These are phyloP conservation scores for Phytophthora citricola DNA, from an alignment of 352 stramenopile species.

Conservation along the genomic window DNA sequence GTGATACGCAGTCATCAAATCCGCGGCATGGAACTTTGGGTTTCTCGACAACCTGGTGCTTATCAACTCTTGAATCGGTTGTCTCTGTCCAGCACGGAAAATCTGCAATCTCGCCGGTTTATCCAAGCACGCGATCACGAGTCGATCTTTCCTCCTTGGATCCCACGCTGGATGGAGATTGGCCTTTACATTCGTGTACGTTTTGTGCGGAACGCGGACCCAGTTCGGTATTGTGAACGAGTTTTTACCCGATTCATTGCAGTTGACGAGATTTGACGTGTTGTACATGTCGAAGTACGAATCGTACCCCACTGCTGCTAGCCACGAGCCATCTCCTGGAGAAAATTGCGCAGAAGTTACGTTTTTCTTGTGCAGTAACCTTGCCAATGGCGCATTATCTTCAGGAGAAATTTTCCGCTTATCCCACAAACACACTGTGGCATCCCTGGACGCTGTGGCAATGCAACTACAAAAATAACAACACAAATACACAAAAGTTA, in stretches of 20 bases:
- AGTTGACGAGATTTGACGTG: conserved; percentile 22
- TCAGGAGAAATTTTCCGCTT: conserved; percentile 47
- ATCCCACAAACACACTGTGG: conserved; percentile 80
- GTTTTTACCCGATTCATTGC: conserved; percentile 29
- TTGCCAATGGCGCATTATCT: conserved; percentile 45
- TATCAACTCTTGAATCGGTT: conserved; percentile 60
- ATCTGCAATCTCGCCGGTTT: conserved; percentile 72
- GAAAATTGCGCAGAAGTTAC: conserved; percentile 85
- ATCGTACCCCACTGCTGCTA: conserved; percentile 73
- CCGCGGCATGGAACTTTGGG: conserved; percentile 18
- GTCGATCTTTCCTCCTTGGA: conserved; percentile 58
- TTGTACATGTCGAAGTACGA: conserved; percentile 71
- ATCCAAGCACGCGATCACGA: conserved; percentile 72
- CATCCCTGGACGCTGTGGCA: conserved; percentile 68
- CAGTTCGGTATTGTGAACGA: conserved; percentile 44
- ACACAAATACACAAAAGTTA: background rate
- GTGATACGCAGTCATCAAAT: conserved; percentile 83
- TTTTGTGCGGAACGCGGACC: conserved; percentile 52
- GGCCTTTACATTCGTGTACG: conserved; percentile 67
- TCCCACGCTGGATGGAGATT: conserved; percentile 77
- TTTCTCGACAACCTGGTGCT: conserved; percentile 40
- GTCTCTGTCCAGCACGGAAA: conserved; percentile 53
- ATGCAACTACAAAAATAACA: conserved; percentile 49
- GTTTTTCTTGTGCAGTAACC: conserved; percentile 52
- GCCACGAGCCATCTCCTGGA: conserved; percentile 47